Base-by-base conservation (phyloP, 768 basidiomycete genomes). In the Dioszegia hungarica region DNA sequence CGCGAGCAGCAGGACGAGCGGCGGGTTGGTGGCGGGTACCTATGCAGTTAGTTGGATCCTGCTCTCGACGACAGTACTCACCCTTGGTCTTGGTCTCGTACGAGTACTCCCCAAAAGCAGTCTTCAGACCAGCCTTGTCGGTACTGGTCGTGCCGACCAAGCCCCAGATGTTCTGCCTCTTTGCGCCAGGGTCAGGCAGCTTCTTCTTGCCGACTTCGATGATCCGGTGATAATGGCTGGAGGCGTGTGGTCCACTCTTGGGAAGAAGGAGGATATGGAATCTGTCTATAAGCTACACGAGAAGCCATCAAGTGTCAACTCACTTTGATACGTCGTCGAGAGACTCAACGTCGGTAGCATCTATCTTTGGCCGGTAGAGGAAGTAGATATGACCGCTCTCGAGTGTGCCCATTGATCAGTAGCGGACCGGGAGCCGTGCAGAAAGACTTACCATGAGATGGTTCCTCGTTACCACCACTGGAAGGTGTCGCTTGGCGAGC, bases 201-300 rank as follows among this genome's bases (percentile, higher is more conserved):
- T 68, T 69, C 61, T 73, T 73, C 66, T 73, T 73, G 19, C 68
- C 68, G n/a, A 73, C 59, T 52, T 67, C 66, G 51, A 73, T 70
- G 39, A 73, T 70, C 11, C 71, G 63, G 51, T 73, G 68, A 38
- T 59, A 70, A 45, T 73, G 68, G 4, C 61, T 59, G 48, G 66
- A 59, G n/a, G 63, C 44, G 48, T 71, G 59, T n/a, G 54, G 60
- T 5, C 59, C 40, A 2, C 66, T 62, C 24, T 57, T 65, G 9
- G 71, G 71, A 15, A 73, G 61, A 5, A 73, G 60, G 31, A 73
- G 63, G 60, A 73, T 73, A 45, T 73, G 71, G 50, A 73, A 73
- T 55, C 71, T 73, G 40, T n/a, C 15, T 5, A 41, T 54, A 28
- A 54, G 52, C n/a, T n/a, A n/a, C n/a, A n/a, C n/a, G n/a, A n/a